Conservation (phyloP, 2,329 filamentous ascomycete genomes). For the Nigrospora oryzae region DNA sequence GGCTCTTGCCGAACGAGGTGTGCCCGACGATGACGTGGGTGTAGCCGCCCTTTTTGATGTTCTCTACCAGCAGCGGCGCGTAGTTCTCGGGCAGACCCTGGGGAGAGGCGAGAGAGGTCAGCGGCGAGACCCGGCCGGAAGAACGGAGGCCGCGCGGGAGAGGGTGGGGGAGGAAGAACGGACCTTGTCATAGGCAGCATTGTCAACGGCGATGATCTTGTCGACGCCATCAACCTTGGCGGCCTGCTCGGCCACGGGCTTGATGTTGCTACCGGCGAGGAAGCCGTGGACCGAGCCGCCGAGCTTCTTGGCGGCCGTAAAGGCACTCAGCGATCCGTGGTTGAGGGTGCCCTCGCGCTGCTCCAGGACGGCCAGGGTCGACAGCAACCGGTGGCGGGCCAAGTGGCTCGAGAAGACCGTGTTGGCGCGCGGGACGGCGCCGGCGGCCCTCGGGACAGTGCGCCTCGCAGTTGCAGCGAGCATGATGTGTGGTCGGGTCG, state of each 20-base stretch:
- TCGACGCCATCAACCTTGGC: conserved; percentile 85
- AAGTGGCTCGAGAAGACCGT: conserved; percentile 29
- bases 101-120: conserved; percentile 3
- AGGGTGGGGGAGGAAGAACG: neutral
- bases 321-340: conserved; percentile 69
- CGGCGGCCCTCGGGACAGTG: conserved; percentile 14
- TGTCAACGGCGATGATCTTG: conserved; percentile 86
- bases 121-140: neutral
- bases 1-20: conserved; percentile 92
- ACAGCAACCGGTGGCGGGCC: conserved; percentile 62
- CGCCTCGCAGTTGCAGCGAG: conserved; percentile 15
- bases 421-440: conserved; percentile 12
- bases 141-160: neutral
- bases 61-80: conserved; percentile 87
- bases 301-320: conserved; percentile 79
- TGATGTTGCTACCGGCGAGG: conserved; percentile 72
- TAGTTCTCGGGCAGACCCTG: conserved; percentile 89
- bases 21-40: conserved; percentile 87
- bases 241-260: conserved; percentile 69
- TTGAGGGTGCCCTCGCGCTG: conserved; percentile 86
- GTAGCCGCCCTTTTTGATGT: conserved; percentile 91
- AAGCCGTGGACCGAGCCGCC: conserved; percentile 83
- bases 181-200: conserved; percentile 86
- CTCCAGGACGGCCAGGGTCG: conserved; percentile 85
- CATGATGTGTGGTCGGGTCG: conserved; percentile 11